Evolutionary conservation across 768 basidiomycete species (phyloP).

Genomic region (Scleroderma citrinum): DNA sequence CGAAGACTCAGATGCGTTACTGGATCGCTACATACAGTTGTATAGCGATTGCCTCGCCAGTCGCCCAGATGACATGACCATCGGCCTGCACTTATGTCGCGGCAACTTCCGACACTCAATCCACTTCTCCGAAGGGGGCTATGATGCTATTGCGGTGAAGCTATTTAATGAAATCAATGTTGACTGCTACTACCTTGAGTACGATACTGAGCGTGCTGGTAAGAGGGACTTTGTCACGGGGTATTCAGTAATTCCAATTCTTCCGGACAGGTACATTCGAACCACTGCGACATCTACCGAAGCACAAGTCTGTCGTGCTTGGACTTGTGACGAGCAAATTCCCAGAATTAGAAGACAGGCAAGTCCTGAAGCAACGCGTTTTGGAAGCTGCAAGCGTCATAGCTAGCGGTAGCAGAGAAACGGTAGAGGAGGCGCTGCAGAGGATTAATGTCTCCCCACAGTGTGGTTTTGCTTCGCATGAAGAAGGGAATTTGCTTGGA

Average conservation of each 20-base stretch:
- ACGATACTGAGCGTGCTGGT: constrained; percentile 43
- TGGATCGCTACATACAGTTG: constrained; percentile 50
- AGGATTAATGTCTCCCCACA: constrained; percentile 44
- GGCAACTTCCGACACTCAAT: constrained; percentile 28
- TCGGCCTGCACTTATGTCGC: constrained; percentile 40
- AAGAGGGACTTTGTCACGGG: constrained; percentile 4
- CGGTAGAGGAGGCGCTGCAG: constrained; percentile 31
- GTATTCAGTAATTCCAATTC: neutral
- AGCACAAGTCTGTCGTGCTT: constrained; percentile 35
- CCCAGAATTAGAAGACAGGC: constrained; percentile 37
- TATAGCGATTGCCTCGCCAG: constrained; percentile 35
- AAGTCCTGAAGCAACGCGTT: constrained; percentile 35
- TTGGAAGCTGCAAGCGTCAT: constrained; percentile 38
- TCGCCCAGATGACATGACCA: constrained; percentile 34
- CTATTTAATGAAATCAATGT: constrained; percentile 41
- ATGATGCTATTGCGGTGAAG: constrained; percentile 39
- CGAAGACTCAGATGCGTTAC: constrained; percentile 55
- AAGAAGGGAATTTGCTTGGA: constrained; percentile 38
- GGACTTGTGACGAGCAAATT: constrained; percentile 42
- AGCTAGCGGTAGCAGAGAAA: constrained; percentile 33
- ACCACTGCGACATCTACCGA: constrained; percentile 26
- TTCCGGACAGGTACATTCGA: constrained; percentile 22
- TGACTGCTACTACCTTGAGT: constrained; percentile 43
- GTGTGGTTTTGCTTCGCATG: constrained; percentile 45
- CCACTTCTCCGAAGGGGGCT: constrained; percentile 43